These are phyloP conservation scores for Candida lessepsii DNA, from an alignment of 805 yeast genomes.

Conservation along the genomic window DNA sequence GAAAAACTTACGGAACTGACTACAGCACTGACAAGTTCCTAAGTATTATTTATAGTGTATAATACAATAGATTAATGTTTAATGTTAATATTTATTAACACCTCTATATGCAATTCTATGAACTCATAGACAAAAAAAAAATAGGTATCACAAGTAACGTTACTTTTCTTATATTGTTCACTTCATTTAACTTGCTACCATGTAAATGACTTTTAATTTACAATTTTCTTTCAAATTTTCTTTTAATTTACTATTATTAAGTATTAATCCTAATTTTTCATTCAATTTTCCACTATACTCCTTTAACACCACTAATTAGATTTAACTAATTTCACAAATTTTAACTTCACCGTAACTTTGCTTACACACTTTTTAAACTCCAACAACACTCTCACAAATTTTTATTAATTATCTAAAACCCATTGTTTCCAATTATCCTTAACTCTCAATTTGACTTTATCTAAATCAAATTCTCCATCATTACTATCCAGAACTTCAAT, in stretches of 20 bases:
- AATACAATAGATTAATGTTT: not conserved
- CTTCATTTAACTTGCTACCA: slow-evolving; percentile 1
- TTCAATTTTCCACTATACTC: no score
- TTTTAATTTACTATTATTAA: no score
- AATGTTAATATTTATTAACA: slow-evolving; percentile 6
- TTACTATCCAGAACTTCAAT: slow-evolving; percentile 44
- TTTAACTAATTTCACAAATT: no score
- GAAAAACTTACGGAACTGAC: slow-evolving; percentile 1
- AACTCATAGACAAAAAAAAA: not conserved
- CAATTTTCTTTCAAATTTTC: not conserved
- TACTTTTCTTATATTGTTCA: slow-evolving; percentile 4
- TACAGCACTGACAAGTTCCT: not conserved
- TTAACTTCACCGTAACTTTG: no score
- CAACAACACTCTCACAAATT: no score
- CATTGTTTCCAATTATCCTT: slow-evolving; percentile 59
- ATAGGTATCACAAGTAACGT: slow-evolving; percentile 1
- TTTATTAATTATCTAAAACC: slow-evolving; percentile 45
- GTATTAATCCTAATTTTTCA: no score
- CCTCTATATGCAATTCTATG: slow-evolving; percentile 6
- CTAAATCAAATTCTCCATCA: slow-evolving; percentile 30
- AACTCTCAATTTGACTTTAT: slow-evolving; percentile 60
- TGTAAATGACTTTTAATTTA: not conserved
- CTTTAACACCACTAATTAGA: no score
- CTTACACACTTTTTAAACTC: no score
- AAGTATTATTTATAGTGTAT: not conserved